Evolutionary conservation across 225 moss, liverwort and hornwort genomes (phyloP), one percentile per base, ranked within the genome.

Genomic region (Polytrichum formosum): DNA sequence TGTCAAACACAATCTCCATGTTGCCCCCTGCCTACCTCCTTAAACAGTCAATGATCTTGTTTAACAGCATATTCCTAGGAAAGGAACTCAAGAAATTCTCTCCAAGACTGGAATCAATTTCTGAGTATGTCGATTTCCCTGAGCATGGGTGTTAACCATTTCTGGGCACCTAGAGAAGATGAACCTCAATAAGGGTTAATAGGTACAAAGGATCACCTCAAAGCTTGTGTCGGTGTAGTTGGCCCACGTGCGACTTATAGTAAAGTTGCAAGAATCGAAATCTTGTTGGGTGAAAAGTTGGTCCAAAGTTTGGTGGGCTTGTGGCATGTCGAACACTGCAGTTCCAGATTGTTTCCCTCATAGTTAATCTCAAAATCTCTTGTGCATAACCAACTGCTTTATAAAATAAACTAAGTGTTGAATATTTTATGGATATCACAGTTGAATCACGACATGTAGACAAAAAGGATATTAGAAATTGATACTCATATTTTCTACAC

Each of bases 271-370:
- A 7, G 20, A 17, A 8, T 6, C 56, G 21, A 69, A 20, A 28
- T 13, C 69, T 55, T 28, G 26, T 6, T 19, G 26, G 18, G 28
- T 55, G 56, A 56, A 69, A 18, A 69, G 19, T 56, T 69, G 69
- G 56, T 56, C 27, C n/a, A 69, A 18, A 20, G 69, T 69, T 27
- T 69, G 55, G 7, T 28, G 56, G 28, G 26, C 69, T 28, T 28
- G 6, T 27, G 55, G 21, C 55, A 69, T 69, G 55, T 27, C n/a
- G 53, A 69, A 69, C 29, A 69, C 69, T 69, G 69, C 69, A 56
- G 27, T 54, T 46, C 46, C 46, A 16, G 46, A 46, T 31, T 46
- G 28, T 19, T 64, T 64, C 16, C 26, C 64, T 6, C 19, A 55
- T 18, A 59, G 59, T 59, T 22, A n/a, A 59, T 23, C n/a, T n/a